Evolutionary conservation across 2,329 filamentous ascomycete species (phyloP), one percentile per base, ranked within the genome.

Genomic region (Didymella sp.): DNA sequence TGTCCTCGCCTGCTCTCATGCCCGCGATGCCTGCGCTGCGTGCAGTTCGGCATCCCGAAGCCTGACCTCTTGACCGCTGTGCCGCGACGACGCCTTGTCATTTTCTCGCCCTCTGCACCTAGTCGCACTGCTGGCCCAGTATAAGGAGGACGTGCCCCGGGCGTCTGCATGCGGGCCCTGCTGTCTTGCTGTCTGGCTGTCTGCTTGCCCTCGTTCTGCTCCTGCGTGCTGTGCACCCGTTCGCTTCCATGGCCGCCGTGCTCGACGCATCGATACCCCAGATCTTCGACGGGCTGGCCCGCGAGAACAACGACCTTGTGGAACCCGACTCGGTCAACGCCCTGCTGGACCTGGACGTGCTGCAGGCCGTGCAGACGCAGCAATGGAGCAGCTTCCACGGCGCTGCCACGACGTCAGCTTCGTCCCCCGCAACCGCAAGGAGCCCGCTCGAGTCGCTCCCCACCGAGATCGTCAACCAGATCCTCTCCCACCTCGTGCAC

Each of bases 401-500:
- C 30, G 15, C 33, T 19, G 33, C 33, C 17, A 4, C 28, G 13
- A 8, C 25, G 8, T 4, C 25, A 27, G 25, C 25, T 12, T 6
- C 33, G 4, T 3, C 33, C n/a, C 11, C 33, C 5, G n/a, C 33
- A 3, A 15, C 35, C 11, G 13, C 37, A 3, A 40, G 11, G 19
- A 68, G 55, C 61, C 59, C 48, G 15, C 25, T 74, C 22, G 69
- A 72, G 43, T 55, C 52, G 1, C 56, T 74, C 6, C 72, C 72
- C 25, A 51, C 64, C 40, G 72, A 74, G 49, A 61, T 74, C 46
- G 21, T 66, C 41, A 62, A 68, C 44, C 59, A 71, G 8, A 72
- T 73, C 30, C 55, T 74, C 25, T 66, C 67, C 11, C 64, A 69
- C 56, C 66, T 74, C 47, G 62, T 62, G 6, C 60, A 67, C 40